Conservation (phyloP, 768 basidiomycete species). For the Termitomyces sp. region DNA sequence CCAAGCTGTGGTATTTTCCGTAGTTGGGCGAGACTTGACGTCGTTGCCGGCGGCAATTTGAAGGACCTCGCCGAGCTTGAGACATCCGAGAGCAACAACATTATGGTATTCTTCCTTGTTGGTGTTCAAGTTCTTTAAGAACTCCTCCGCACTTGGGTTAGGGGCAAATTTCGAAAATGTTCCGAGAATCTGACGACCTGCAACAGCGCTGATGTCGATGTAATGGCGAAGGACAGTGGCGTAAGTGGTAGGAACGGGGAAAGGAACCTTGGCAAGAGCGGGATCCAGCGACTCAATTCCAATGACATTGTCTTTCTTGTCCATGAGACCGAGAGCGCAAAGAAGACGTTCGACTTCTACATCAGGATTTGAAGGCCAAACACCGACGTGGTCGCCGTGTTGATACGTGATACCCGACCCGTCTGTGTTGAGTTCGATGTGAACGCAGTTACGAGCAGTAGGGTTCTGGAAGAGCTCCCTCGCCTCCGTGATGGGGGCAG, state of each 20-base stretch:
- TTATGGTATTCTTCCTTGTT: constrained; percentile 84
- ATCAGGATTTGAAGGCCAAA: constrained; percentile 96
- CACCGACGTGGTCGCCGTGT: constrained; percentile 95
- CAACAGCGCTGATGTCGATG: constrained; percentile 92
- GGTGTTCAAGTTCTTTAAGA: constrained; percentile 70
- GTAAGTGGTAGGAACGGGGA: constrained; percentile 96
- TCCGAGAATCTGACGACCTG: constrained; percentile 90
- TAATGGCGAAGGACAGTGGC: constrained; percentile 92
- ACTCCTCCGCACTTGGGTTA: constrained; percentile 64
- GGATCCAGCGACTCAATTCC: constrained; percentile 97
- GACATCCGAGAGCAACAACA: constrained; percentile 74
- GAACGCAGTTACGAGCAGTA: constrained; percentile 85
- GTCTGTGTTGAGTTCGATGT: constrained; percentile 90
- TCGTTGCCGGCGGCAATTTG: constrained; percentile 86
- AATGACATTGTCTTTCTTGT: constrained; percentile 79
- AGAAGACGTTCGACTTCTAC: constrained; percentile 87
- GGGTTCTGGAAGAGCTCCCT: constrained; percentile 80
- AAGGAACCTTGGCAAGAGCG: constrained; percentile 95
- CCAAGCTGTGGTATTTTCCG: constrained; percentile 82
- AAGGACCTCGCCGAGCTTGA: constrained; percentile 91
- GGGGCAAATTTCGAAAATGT: constrained; percentile 87
- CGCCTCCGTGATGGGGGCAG: constrained; percentile 71
- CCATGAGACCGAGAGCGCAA: constrained; percentile 74
- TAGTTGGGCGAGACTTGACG: constrained; percentile 45
- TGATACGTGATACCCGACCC: constrained; percentile 98